phyloP scores from a whole-genome alignment of 1,284 basidiomycete genomes.

The Coriolopsis trogii region DNA sequence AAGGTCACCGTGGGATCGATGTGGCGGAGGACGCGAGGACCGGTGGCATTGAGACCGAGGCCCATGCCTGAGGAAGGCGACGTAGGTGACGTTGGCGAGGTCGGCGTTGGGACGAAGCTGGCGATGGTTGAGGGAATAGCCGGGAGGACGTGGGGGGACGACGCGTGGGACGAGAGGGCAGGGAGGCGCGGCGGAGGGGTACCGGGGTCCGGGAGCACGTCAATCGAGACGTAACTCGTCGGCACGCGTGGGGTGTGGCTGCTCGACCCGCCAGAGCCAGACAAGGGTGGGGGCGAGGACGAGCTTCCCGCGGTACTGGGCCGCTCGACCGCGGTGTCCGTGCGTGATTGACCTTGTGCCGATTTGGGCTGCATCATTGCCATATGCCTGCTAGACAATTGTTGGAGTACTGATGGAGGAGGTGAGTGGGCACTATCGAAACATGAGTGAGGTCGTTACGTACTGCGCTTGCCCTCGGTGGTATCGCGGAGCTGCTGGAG shows the following conservation, averaged over 20 bases:
- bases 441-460: conserved; percentile 2
- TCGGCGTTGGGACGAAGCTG: conserved; percentile 16
- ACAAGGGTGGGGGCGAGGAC: conserved; percentile 25
- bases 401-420: conserved; percentile 20
- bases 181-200: conserved; percentile 22
- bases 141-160: conserved; percentile 17
- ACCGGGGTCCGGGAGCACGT: conserved; percentile 30
- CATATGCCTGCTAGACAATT: conserved; percentile 36
- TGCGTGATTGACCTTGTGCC: conserved; percentile 12
- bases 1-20: conserved; percentile 72
- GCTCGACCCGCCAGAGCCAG: conserved; percentile 25
- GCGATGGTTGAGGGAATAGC: conserved; percentile 18
- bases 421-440: neutral
- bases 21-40: conserved; percentile 54
- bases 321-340: conserved; percentile 17
- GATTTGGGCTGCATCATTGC: conserved; percentile 29
- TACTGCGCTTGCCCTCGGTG: conserved; percentile 65
- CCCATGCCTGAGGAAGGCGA: conserved; percentile 15
- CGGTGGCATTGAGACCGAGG: conserved; percentile 18
- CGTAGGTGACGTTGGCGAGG: conserved; percentile 21
- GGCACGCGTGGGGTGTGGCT: conserved; percentile 21
- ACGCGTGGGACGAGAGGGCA: conserved; percentile 14
- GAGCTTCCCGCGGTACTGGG: conserved; percentile 15
- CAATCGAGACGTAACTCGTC: conserved; percentile 29
- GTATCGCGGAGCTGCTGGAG: conserved; percentile 75